Conservation (phyloP, 2,329 filamentous ascomycete genomes). For the Aspergillus sp. region DNA sequence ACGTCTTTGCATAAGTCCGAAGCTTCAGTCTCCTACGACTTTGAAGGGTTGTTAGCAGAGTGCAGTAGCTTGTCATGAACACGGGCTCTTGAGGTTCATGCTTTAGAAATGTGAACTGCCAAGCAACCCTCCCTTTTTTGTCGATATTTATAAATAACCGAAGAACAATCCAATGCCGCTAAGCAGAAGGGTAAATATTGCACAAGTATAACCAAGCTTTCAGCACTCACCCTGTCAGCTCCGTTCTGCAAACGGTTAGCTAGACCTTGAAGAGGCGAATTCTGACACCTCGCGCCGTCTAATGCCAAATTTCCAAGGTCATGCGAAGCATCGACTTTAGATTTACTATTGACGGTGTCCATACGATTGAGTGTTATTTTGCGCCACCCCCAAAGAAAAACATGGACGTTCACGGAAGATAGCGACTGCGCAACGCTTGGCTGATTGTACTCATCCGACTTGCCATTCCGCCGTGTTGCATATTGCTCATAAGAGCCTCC, state of each 20-base stretch:
- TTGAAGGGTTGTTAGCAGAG: neutral
- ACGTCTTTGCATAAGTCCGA: neutral
- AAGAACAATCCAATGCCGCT: neutral
- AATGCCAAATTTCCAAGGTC: neutral
- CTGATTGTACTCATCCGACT: constrained; percentile 54
- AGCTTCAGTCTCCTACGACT: neutral
- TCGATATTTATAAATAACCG: neutral
- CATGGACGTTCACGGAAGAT: constrained; percentile 32
- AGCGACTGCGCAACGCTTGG: constrained; percentile 55
- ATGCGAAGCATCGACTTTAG: neutral
- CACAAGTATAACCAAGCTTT: neutral
- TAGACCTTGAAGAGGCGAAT: neutral
- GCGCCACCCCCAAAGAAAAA: neutral
- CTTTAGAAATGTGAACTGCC: neutral
- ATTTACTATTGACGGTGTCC: neutral
- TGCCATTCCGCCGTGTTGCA: constrained; percentile 55
- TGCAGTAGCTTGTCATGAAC: constrained; percentile 5
- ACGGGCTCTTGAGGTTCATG: neutral
- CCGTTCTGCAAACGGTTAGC: constrained; percentile 1
- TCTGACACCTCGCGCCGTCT: neutral
- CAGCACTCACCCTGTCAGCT: neutral
- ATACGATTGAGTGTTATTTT: neutral
- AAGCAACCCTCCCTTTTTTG: neutral
- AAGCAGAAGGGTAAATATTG: neutral
- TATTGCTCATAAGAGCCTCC: constrained; percentile 63